Conservation (phyloP, 208 protist genomes). For the Wallacemonas sp. region DNA sequence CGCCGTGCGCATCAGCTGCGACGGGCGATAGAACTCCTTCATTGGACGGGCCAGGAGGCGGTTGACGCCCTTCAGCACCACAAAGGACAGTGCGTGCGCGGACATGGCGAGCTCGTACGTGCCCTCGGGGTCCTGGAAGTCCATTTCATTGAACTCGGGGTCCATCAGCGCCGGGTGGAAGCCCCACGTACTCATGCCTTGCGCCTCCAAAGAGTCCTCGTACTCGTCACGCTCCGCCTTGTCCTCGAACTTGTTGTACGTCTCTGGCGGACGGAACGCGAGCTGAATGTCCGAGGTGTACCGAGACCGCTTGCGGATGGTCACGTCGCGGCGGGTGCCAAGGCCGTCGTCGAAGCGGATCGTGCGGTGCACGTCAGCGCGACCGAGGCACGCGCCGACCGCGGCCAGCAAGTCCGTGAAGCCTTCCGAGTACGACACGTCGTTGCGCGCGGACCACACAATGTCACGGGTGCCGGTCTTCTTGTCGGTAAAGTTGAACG, state of each 20-base stretch:
- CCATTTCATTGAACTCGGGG: slow-evolving; percentile 78
- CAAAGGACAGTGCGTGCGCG: slow-evolving; percentile 78
- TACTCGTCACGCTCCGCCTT: slow-evolving; percentile 83
- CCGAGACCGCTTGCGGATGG: slow-evolving; percentile 79
- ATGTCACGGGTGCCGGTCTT: slow-evolving; percentile 69
- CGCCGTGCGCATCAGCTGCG: slow-evolving; percentile 79
- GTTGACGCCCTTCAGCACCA: slow-evolving; percentile 69
- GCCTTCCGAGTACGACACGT: slow-evolving; percentile 83
- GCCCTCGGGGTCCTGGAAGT: slow-evolving; percentile 81
- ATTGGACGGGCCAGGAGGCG: slow-evolving; percentile 75
- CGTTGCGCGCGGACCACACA: slow-evolving; percentile 79
- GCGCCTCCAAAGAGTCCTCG: slow-evolving; percentile 57
- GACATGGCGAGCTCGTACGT: slow-evolving; percentile 84
- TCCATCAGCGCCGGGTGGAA: slow-evolving; percentile 87
- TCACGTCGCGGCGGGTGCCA: slow-evolving; percentile 72
- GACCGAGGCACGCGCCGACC: slow-evolving; percentile 77
- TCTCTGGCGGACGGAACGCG: slow-evolving; percentile 76
- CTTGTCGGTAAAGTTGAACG: slow-evolving; percentile 84
- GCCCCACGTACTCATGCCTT: slow-evolving; percentile 87
- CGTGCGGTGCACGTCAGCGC: slow-evolving; percentile 84
- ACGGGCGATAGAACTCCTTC: slow-evolving; percentile 87
- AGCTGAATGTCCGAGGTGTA: slow-evolving; percentile 87
- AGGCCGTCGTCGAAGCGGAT: slow-evolving; percentile 88
- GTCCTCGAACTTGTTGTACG: slow-evolving; percentile 82
- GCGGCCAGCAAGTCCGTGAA: slow-evolving; percentile 87